Conservation (phyloP, 768 basidiomycete species). For the Phaffia australis region DNA sequence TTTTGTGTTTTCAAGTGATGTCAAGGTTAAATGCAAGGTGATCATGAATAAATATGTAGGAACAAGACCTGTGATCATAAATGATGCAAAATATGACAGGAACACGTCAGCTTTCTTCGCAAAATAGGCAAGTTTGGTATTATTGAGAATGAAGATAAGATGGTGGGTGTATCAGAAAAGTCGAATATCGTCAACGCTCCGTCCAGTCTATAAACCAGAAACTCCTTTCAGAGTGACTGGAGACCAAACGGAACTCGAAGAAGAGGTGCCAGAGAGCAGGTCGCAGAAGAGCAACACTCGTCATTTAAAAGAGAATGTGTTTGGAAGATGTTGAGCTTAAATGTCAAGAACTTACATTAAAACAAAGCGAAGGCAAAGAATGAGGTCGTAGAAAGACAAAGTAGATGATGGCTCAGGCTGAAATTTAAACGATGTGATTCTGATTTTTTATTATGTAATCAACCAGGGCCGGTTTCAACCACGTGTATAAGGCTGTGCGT, state of each 20-base stretch:
- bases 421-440: too few species aligned
- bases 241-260: neutral
- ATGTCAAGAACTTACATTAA: neutral
- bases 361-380: neutral
- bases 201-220: neutral
- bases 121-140: too few species aligned
- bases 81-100: too few species aligned
- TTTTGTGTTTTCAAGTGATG: too few species aligned
- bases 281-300: constrained; percentile 5
- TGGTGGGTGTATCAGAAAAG: constrained; percentile 9
- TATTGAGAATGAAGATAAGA: too few species aligned
- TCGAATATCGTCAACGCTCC: constrained; percentile 7
- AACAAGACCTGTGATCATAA: too few species aligned
- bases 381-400: neutral
- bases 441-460: too few species aligned
- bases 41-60: too few species aligned
- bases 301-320: neutral
- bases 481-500: too few species aligned
- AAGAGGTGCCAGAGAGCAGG: constrained; percentile 13
- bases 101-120: too few species aligned
- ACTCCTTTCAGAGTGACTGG: neutral
- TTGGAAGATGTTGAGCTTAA: neutral
- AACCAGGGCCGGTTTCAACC: too few species aligned
- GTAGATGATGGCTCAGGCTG: neutral
- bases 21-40: too few species aligned